A percentile compares a stretch with the other conserved stretches of the same genome.
These are phyloP conservation scores for Phytophthora capsici DNA, from an alignment of 352 stramenopile species.

Conservation along the genomic window DNA sequence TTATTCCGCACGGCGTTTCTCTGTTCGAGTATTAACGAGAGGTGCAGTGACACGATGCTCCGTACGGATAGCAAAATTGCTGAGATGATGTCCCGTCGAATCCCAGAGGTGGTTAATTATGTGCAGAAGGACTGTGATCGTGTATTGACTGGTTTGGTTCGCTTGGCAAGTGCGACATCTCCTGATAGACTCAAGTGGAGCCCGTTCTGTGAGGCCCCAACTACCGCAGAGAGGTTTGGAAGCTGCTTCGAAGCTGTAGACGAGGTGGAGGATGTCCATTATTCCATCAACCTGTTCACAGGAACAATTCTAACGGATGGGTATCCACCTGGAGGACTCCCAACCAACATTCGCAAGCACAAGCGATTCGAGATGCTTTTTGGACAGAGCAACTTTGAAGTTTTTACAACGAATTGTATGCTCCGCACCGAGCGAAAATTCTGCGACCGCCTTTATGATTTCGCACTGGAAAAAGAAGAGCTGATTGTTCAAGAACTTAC, in stretches of 20 bases:
- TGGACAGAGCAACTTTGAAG: conserved; percentile 57
- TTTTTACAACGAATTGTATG: conserved; percentile 34
- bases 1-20: conserved; percentile 47
- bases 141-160: conserved; percentile 32
- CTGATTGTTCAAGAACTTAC: conserved; percentile 46
- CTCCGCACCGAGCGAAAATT: conserved; percentile 38
- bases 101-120: conserved; percentile 22
- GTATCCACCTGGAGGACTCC: conserved; percentile 43
- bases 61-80: conserved; percentile 31
- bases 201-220: conserved; percentile 3
- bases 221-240: conserved; percentile 1
- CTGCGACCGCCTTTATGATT: conserved; percentile 46
- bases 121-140: conserved; percentile 5
- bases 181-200: conserved; percentile 36
- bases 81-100: conserved; percentile 44
- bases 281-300: conserved; percentile 60
- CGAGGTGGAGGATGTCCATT: conserved; percentile 21
- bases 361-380: conserved; percentile 52
- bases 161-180: conserved; percentile 30
- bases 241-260: conserved; percentile 46
- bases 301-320: conserved; percentile 53
- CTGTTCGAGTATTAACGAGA: conserved; percentile 30
- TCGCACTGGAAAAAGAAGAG: conserved; percentile 31
- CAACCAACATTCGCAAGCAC: conserved; percentile 38
- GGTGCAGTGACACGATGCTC: conserved; percentile 27